Evolutionary conservation across 2,329 filamentous ascomycete genomes (phyloP), one percentile per base, ranked within the genome.

Genomic region (Chrysosphaeria jannelii): DNA sequence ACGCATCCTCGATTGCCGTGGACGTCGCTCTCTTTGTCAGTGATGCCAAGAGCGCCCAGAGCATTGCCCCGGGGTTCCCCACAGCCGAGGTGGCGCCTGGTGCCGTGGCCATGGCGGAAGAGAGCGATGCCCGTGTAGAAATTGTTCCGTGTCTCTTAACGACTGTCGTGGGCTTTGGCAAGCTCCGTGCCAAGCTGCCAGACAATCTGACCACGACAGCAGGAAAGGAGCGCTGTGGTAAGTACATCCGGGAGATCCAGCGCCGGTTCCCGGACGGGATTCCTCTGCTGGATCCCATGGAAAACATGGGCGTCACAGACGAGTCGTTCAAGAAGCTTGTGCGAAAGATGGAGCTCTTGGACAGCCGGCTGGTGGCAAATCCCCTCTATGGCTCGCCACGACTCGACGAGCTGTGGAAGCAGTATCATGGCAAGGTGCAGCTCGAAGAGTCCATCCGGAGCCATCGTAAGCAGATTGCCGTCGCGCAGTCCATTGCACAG

Each of bases 261-360:
- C 64, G 64, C 33, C 67, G 85, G 13, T 93, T 97, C 47, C 78
- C 79, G 1, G 85, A 97, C 38, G 85, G 85, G 3, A 50, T 97
- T 27, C 70, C 85, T 3, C 54, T 79, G 5, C 48, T 97, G 10
- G 85, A 97, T 36, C 85, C 85, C 0, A 68, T 97, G 19, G 79
- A 93, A 42, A 79, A 91, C 38, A 93, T 97, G 85, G 60, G 64
- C 14, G 93, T 97, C 36, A 68, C 56, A 4, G 85, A 93, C 36
- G 78, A 90, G 2, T 66, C 64, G 0, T 93, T 97, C 50, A 91
- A 88, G 52, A 76, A 78, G 40, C 59, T 91, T 4, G 57, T 93
- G 27, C 51, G 78, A 44, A 93, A 93, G 60, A 91, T 97, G 29
- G 85, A 97, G 45, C 74, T 93, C 8, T 59, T 97, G 2, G 85